A percentile compares a stretch with the other conserved stretches of the same genome.
Conservation (phyloP, 129 eudicot species). For the Flaveria bidentis region DNA sequence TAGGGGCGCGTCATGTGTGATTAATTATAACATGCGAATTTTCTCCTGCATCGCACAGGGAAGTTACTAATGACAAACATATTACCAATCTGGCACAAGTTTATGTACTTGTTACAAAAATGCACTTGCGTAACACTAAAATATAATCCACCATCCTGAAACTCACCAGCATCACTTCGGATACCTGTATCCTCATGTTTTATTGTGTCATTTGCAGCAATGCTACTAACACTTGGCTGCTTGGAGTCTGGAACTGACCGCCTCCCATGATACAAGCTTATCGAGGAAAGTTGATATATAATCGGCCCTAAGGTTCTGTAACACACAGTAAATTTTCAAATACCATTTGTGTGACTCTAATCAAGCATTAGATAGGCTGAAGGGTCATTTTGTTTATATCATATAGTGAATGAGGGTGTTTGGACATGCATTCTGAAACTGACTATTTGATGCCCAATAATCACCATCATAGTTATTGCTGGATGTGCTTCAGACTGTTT, state of each 20-base stretch:
- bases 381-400: neutral
- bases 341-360: neutral
- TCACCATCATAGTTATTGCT: no score
- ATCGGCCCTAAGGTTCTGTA: slow-evolving; percentile 83
- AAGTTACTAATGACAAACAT: no score
- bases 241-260: slow-evolving; percentile 73
- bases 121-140: neutral
- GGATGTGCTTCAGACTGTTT: no score
- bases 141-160: slow-evolving; percentile 9
- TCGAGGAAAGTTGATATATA: slow-evolving; percentile 67
- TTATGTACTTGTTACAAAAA: slow-evolving; percentile 9
- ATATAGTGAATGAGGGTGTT: neutral
- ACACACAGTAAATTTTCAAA: neutral
- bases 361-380: neutral
- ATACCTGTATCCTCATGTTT: slow-evolving; percentile 41
- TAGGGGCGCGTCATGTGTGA: no score
- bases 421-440: neutral
- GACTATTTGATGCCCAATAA: no score
- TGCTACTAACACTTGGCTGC: slow-evolving; percentile 60
- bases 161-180: slow-evolving; percentile 47
- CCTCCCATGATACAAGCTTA: slow-evolving; percentile 93
- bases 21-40: no score
- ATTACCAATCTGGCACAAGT: neutral
- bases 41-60: no score
- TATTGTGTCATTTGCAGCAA: slow-evolving; percentile 31